Base-by-base conservation (phyloP, 1,284 basidiomycete genomes). In the Heliocybe sulcata region DNA sequence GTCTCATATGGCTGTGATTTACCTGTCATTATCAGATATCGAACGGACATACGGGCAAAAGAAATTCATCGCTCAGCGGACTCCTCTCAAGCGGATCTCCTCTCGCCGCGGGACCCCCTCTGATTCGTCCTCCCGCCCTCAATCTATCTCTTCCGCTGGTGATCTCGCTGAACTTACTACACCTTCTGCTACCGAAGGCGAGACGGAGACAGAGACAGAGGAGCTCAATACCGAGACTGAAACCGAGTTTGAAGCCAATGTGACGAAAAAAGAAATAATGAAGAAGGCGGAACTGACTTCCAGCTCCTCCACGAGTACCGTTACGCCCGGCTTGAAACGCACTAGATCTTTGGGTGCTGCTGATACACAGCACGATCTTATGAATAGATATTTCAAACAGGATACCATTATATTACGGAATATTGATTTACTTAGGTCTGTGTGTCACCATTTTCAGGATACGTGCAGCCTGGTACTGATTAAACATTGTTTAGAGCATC, bases 321-420 rank as follows among this genome's bases (percentile, higher is more conserved):
- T 57, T 52, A 50, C 55, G 29, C 60, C 45, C 52, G 52, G 19
- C 31, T 47, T 31, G 38, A 42, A 20, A n/a, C 38, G 38, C 19
- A 35, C 14, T 16, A 53, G 33, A 55, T 51, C 54, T 22, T 33
- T 71, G 35, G 57, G 67, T 0, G 58, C n/a, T n/a, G n/a, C n/a
- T n/a, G n/a, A 82, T 3, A 85, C 90, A 1, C 85, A 94, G 61
- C 94, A 98, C 69, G 96, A 98, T 66, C 74, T 99, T 31, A 77
- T 94, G 60, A 86, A 93, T 69, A 83, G 85, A 61, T 98, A 94
- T 70, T 98, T 98, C 77, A 77, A 90, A 58, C 85, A 93, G 59
- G 96, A 98, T 64, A 79, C 85, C 1, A 81, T 98, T 14, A 78
- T 94, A 23, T 73, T 97, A 55, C 77, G 80, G 49, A 92, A 97